A percentile compares a stretch with the other conserved stretches of the same genome.
phyloP scores from a whole-genome alignment of 2,329 filamentous ascomycete species.

The Epichloe elymi region DNA sequence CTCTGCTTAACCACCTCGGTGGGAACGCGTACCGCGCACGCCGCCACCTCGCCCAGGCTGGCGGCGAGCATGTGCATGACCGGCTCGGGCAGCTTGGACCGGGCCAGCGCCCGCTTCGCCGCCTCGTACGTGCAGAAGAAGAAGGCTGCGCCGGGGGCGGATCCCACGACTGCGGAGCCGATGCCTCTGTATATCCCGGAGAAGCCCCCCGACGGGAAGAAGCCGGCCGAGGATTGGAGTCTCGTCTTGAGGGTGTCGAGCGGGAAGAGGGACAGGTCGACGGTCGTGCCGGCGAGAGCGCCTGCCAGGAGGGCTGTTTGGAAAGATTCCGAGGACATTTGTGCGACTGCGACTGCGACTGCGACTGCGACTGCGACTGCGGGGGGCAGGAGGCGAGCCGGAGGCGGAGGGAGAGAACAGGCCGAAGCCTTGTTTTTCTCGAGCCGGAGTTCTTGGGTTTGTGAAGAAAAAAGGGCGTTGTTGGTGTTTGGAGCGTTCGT shows the following conservation, averaged over 20 bases:
- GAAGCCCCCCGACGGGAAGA: conserved; percentile 83
- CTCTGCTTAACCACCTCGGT: conserved; percentile 97
- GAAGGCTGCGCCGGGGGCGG: conserved; percentile 83
- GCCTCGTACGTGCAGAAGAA: conserved; percentile 95
- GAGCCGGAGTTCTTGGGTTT: too few relatives aligned
- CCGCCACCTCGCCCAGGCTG: conserved; percentile 75
- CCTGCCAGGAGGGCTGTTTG: conserved; percentile 60
- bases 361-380: too few relatives aligned
- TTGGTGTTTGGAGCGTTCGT: too few relatives aligned
- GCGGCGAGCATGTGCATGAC: conserved; percentile 73
- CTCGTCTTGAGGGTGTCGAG: conserved; percentile 98
- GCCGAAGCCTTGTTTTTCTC: background rate
- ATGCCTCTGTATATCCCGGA: conserved; percentile 86
- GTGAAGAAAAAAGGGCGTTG: too few relatives aligned
- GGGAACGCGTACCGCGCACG: conserved; percentile 82
- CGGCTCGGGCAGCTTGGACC: conserved; percentile 24
- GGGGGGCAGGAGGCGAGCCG: too few relatives aligned
- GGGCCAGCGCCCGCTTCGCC: conserved; percentile 37
- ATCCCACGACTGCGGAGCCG: conserved; percentile 78
- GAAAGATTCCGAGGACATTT: conserved; percentile 28
- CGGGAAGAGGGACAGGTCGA: conserved; percentile 92
- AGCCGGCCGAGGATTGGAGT: conserved; percentile 68
- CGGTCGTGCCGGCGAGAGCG: conserved; percentile 83
- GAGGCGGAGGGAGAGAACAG: background rate
- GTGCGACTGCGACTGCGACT: background rate